Evolutionary conservation across 805 yeast species (phyloP).

Genomic region (Ogataea neopini): DNA sequence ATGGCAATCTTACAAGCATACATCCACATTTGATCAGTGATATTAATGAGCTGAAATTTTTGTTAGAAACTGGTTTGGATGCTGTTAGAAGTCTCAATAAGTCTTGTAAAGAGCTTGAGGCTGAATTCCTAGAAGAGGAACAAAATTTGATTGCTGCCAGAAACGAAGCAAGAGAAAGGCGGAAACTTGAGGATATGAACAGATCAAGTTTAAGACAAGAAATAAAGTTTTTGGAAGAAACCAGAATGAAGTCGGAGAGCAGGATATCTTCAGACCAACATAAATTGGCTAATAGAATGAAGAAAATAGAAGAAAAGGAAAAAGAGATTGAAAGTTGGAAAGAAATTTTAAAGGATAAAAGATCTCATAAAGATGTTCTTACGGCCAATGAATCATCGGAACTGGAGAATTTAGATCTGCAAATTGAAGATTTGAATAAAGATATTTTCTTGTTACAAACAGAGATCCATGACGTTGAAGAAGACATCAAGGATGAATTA

Average conservation of each 20-base stretch:
- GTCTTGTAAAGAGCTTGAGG: constrained; percentile 35
- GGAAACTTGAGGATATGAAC: constrained; percentile 42
- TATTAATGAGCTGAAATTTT: constrained; percentile 44
- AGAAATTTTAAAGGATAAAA: constrained; percentile 27
- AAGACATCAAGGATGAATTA: constrained; percentile 33
- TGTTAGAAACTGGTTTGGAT: constrained; percentile 43
- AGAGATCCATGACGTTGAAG: constrained; percentile 35
- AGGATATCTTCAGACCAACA: constrained; percentile 38
- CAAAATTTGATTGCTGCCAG: constrained; percentile 35
- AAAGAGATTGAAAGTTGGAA: constrained; percentile 39
- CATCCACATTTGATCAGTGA: constrained; percentile 38
- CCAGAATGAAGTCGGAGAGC: constrained; percentile 38
- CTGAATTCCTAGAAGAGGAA: constrained; percentile 43
- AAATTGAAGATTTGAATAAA: constrained; percentile 32
- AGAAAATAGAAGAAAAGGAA: constrained; percentile 36
- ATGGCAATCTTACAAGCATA: constrained; percentile 16
- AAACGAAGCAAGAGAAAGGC: constrained; percentile 40
- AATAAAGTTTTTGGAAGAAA: constrained; percentile 43
- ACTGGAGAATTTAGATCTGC: constrained; percentile 19
- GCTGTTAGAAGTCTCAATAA: constrained; percentile 39
- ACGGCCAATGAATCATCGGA: constrained; percentile 20
- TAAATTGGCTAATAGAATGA: constrained; percentile 29
- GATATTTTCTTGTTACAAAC: constrained; percentile 28
- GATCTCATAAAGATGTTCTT: constrained; percentile 16
- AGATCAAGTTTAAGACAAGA: constrained; percentile 42